Base-by-base conservation (phyloP, 2,329 filamentous ascomycete genomes). In the Periconia sp. region DNA sequence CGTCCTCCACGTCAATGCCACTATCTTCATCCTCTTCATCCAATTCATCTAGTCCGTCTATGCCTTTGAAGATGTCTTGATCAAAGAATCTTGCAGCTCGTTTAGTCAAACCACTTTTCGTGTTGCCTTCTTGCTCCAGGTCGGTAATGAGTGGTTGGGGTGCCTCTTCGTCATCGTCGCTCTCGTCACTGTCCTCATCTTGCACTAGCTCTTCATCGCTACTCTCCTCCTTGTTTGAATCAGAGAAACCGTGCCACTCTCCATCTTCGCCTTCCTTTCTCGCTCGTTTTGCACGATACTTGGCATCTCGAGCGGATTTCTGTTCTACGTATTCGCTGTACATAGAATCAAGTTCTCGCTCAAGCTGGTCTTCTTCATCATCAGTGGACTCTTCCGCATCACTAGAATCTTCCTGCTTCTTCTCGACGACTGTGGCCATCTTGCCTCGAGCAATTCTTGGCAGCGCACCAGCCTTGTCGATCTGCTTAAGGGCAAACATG, bases 191-290 rank as follows among this genome's bases (percentile, higher is more conserved):
- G 42, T 83, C 82, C 36, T 82, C 78, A 32, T 87, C 81, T 12
- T 85, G 69, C 34, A 78, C 73, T 26, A 79, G 65, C 33, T 76
- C 78, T 28, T 82, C 80, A 40, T 85, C 82, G 48, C 79, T 82
- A 46, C 69, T 73, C 15, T 80, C 73, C 43, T 82, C 81, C 32
- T 81, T 82, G 9, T 79, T 66, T 3, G 56, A 83, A 16, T 82
- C 79, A 4, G 89, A 95, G 46, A 97, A 84, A 1, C 94, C 94
- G 56, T 95, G 88, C 86, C 92, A 99, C 64, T 96, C 92, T 11
- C 63, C 68, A 40, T 71, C 68, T 11, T 89, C 91, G 45, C 95
- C 89, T 38, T 88, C 84, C 50, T 88, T 84, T 40, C 92, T 83
- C 5, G 89, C 87, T 65, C 90, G 90, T 76, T 97, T 99, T 3